Conservation (phyloP, 2,329 filamentous ascomycete species). For the Ceratocystis destructans region DNA sequence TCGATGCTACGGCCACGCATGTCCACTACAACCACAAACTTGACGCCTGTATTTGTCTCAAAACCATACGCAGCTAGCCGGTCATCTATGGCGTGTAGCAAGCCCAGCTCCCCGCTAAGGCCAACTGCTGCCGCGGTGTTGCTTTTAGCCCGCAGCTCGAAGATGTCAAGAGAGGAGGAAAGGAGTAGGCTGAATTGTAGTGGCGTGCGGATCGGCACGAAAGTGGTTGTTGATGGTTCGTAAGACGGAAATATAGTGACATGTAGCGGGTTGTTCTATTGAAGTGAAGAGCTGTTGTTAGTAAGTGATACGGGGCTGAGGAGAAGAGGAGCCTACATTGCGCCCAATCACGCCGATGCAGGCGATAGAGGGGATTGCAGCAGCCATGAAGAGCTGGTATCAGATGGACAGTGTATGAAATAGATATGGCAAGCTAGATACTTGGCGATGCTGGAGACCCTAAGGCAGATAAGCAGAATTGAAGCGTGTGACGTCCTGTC, state of each 20-base stretch:
- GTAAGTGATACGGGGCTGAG: neutral
- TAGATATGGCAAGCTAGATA: neutral
- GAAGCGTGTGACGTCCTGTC: constrained; percentile 1
- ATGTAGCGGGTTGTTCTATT: constrained; percentile 92
- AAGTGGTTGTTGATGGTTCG: constrained; percentile 40
- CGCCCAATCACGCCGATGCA: constrained; percentile 90
- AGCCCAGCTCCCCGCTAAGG: constrained; percentile 70
- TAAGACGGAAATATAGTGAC: constrained; percentile 76
- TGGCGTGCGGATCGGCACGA: constrained; percentile 49
- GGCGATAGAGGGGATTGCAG: constrained; percentile 64
- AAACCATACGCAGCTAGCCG: constrained; percentile 87
- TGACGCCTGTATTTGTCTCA: constrained; percentile 89
- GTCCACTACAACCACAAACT: constrained; percentile 81
- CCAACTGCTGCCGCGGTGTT: constrained; percentile 45
- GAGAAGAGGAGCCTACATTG: constrained; percentile 46
- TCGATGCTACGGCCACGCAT: constrained; percentile 57
- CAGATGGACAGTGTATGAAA: neutral
- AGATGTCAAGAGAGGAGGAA: constrained; percentile 83
- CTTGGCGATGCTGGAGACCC: too few species aligned
- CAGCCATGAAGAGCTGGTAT: constrained; percentile 35
- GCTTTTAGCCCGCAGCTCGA: constrained; percentile 67
- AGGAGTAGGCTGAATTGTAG: constrained; percentile 87
- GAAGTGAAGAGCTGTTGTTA: constrained; percentile 10
- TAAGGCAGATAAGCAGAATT: neutral
- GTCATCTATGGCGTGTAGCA: constrained; percentile 89